phyloP scores from a whole-genome alignment of 768 basidiomycete species.

The Russula dissimulans region DNA sequence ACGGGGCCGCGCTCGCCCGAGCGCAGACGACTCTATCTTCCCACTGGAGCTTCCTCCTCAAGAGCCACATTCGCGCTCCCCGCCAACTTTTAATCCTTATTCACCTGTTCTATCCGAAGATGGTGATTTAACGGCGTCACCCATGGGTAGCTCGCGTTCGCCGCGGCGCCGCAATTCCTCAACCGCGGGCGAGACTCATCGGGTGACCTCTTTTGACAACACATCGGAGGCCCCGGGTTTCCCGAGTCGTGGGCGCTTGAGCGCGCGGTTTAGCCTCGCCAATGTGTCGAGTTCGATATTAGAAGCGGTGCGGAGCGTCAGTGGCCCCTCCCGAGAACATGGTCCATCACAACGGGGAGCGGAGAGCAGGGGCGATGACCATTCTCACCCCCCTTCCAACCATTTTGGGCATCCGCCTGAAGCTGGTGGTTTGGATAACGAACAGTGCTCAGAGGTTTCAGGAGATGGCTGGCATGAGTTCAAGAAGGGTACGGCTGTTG shows the following conservation, averaged over 20 bases:
- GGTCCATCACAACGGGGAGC: slow-evolving; percentile 20
- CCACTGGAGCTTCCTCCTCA: slow-evolving; percentile 24
- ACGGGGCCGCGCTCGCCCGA: slow-evolving; percentile 20
- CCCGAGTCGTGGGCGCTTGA: slow-evolving; percentile 12
- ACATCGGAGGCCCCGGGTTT: neutral
- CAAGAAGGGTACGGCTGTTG: slow-evolving; percentile 51
- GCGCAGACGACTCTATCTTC: slow-evolving; percentile 23
- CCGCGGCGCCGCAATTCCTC: neutral
- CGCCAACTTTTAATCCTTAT: slow-evolving; percentile 24
- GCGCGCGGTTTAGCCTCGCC: slow-evolving; percentile 13
- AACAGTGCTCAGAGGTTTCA: slow-evolving; percentile 28
- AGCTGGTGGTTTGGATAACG: slow-evolving; percentile 29
- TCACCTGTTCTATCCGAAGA: slow-evolving; percentile 13
- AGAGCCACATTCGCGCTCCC: slow-evolving; percentile 19
- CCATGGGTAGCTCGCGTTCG: neutral
- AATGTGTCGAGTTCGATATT: slow-evolving; percentile 12
- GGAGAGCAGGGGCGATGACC: slow-evolving; percentile 16
- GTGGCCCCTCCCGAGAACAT: slow-evolving; percentile 20
- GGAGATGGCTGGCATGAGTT: slow-evolving; percentile 77
- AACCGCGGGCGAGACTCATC: neutral
- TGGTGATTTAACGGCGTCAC: neutral
- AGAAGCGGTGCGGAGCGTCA: slow-evolving; percentile 2
- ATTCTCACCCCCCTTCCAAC: slow-evolving; percentile 26
- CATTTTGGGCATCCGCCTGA: slow-evolving; percentile 33
- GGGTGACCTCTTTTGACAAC: neutral